These are phyloP conservation scores for Aspergillus japonicus DNA, from an alignment of 2,329 filamentous ascomycete species.

Conservation along the genomic window DNA sequence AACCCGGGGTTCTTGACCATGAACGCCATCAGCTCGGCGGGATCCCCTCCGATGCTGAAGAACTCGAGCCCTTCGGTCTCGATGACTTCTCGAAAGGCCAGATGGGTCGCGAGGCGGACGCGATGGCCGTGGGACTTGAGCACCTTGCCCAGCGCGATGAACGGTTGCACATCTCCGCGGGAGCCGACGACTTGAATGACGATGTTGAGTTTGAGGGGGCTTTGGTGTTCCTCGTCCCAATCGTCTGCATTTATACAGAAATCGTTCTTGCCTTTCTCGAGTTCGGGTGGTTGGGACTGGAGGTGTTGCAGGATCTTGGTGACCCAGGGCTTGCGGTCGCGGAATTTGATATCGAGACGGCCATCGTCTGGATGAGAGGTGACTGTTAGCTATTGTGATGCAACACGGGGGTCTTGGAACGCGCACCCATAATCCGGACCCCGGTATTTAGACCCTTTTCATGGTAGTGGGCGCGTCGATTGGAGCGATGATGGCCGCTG, in stretches of 20 bases:
- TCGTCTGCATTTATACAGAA: not conserved
- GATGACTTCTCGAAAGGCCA: constrained; percentile 66
- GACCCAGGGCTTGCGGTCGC: constrained; percentile 65
- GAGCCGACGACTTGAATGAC: constrained; percentile 75
- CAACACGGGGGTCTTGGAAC: not conserved
- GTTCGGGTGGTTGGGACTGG: constrained; percentile 11
- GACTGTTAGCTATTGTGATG: not conserved
- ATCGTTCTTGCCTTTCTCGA: constrained; percentile 8
- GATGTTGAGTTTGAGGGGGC: constrained; percentile 51
- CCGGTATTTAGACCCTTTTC: constrained; percentile 18
- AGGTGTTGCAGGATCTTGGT: constrained; percentile 63
- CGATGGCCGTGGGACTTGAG: constrained; percentile 68
- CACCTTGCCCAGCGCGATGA: constrained; percentile 66
- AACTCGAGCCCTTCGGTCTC: constrained; percentile 71
- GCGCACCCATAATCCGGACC: constrained; percentile 21
- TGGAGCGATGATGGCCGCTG: not conserved
- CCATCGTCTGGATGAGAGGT: constrained; percentile 63
- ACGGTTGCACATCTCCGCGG: constrained; percentile 73
- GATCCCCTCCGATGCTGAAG: constrained; percentile 74
- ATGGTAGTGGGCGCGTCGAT: not conserved
- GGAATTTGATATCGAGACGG: constrained; percentile 76
- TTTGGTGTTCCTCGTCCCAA: constrained; percentile 3
- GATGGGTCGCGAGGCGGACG: constrained; percentile 71
- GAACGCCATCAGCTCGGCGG: constrained; percentile 76
- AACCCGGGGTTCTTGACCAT: constrained; percentile 89